phyloP scores from a whole-genome alignment of 305 asterid genomes.

The Salvia sclarea region DNA sequence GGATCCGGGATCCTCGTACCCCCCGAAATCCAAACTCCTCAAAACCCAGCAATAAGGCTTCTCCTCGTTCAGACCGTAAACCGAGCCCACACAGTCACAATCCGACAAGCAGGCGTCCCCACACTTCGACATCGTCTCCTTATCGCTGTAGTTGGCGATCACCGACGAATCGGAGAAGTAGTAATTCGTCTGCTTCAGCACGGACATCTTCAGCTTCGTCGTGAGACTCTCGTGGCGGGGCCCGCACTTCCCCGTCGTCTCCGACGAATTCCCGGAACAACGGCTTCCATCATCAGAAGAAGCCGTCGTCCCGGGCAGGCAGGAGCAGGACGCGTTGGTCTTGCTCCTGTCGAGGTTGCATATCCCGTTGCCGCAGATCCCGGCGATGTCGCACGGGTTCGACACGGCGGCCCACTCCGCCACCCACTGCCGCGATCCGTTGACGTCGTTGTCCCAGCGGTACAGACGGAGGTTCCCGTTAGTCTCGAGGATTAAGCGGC shows the following conservation, averaged over 20 bases:
- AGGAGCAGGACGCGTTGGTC: slow-evolving; percentile 68
- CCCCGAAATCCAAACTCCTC: slow-evolving; percentile 69
- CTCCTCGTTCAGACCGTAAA: slow-evolving; percentile 77
- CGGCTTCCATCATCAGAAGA: slow-evolving; percentile 31
- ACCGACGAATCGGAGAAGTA: slow-evolving; percentile 66
- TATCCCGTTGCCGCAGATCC: slow-evolving; percentile 75
- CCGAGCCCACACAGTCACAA: slow-evolving; percentile 78
- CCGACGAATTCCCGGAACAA: slow-evolving; percentile 45
- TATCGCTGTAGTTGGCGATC: slow-evolving; percentile 72
- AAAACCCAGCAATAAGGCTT: slow-evolving; percentile 81
- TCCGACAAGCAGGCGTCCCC: slow-evolving; percentile 75
- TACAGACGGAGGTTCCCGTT: slow-evolving; percentile 73
- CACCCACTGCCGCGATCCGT: slow-evolving; percentile 79
- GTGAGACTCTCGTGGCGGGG: slow-evolving; percentile 45
- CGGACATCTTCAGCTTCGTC: slow-evolving; percentile 46
- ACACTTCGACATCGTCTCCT: slow-evolving; percentile 55
- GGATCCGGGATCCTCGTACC: slow-evolving; percentile 73
- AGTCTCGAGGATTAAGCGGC: slow-evolving; percentile 59
- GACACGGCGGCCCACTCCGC: slow-evolving; percentile 87
- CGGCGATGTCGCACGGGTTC: slow-evolving; percentile 76
- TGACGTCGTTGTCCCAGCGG: slow-evolving; percentile 75
- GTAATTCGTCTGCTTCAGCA: slow-evolving; percentile 60
- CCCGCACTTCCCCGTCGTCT: slow-evolving; percentile 53
- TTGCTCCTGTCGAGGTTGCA: slow-evolving; percentile 62
- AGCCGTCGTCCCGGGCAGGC: slow-evolving; percentile 52